These are phyloP conservation scores for Luffa acutangula DNA, from an alignment of 306 rosid species.

Conservation along the genomic window DNA sequence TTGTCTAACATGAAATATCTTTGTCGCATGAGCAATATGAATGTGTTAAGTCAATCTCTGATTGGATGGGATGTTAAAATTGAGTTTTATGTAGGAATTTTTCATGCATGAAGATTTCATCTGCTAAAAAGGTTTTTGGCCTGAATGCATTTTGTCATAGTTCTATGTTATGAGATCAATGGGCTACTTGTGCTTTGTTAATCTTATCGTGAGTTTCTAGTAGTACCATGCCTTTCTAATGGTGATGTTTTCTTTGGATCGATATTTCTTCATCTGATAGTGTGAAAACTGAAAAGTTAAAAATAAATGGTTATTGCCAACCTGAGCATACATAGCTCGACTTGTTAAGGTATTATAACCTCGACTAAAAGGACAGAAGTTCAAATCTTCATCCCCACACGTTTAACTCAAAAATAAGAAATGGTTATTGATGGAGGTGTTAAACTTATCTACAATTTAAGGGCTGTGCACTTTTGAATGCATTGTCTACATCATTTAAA, in stretches of 20 bases:
- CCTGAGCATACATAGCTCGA: neutral
- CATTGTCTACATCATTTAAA: neutral
- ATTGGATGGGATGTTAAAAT: neutral
- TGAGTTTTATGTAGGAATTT: neutral
- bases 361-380: neutral
- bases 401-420: neutral
- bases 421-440: neutral
- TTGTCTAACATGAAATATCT: neutral
- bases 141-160: neutral
- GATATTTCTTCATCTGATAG: neutral
- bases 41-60: slow-evolving; percentile 1
- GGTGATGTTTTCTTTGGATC: neutral
- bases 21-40: neutral
- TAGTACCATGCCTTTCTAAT: neutral
- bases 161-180: neutral
- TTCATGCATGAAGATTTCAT: neutral
- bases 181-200: neutral
- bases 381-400: too few relatives aligned
- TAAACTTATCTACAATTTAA: neutral
- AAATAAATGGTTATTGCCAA: neutral
- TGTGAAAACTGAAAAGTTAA: neutral
- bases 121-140: neutral
- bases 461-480: neutral
- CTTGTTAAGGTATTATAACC: neutral
- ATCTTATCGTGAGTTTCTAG: neutral